Evolutionary conservation across 2,329 filamentous ascomycete species (phyloP).

Genomic region (Madurella fahalii): DNA sequence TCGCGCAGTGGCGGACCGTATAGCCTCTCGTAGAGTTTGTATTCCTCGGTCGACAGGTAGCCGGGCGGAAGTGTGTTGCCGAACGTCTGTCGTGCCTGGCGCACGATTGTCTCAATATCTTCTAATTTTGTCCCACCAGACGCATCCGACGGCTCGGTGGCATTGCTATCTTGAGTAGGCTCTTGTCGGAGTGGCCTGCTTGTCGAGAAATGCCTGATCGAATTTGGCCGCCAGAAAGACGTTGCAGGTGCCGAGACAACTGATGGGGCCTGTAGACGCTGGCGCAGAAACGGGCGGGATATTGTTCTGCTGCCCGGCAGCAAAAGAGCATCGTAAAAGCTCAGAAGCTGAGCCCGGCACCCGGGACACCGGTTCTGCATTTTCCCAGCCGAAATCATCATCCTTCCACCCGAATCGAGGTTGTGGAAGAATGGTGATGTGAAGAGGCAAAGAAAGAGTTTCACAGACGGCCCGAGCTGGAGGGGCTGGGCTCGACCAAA

Average conservation of each 20-base stretch:
- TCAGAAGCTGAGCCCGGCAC: slow-evolving; percentile 36
- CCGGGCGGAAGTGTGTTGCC: slow-evolving; percentile 71
- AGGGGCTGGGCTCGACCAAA: not conserved
- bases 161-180: not conserved
- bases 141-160: not conserved
- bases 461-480: slow-evolving; percentile 12
- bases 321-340: slow-evolving; percentile 36
- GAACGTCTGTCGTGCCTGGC: slow-evolving; percentile 68
- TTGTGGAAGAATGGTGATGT: slow-evolving; percentile 4
- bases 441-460: slow-evolving; percentile 10
- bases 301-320: slow-evolving; percentile 20
- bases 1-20: slow-evolving; percentile 72
- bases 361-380: slow-evolving; percentile 36
- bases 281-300: slow-evolving; percentile 16
- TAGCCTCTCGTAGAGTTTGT: slow-evolving; percentile 69
- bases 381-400: slow-evolving; percentile 38
- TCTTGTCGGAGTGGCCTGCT: slow-evolving; percentile 17
- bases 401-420: slow-evolving; percentile 12
- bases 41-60: slow-evolving; percentile 66
- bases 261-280: slow-evolving; percentile 3
- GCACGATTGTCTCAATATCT: slow-evolving; percentile 60
- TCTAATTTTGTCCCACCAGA: slow-evolving; percentile 7
- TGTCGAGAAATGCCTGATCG: slow-evolving; percentile 23
- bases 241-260: slow-evolving; percentile 3
- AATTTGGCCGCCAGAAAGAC: slow-evolving; percentile 10